Percentiles rank a stretch among this genome's conserved stretches.
phyloP scores from a whole-genome alignment of 139 green algal genomes.

The Chloropicon primus region DNA sequence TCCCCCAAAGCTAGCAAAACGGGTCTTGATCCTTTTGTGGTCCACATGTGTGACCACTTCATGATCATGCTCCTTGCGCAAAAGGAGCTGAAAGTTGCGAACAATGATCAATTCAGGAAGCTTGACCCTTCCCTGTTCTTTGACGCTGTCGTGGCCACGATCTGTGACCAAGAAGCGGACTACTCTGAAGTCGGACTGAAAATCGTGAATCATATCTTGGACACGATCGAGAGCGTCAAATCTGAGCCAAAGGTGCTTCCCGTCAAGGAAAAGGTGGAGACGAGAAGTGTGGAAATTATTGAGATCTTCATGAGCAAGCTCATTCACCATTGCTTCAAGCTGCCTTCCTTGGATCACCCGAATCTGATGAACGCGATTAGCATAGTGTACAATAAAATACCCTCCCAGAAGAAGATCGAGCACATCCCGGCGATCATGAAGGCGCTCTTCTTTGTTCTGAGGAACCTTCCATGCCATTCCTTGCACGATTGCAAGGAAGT shows the following conservation, averaged over 20 bases:
- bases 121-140: slow-evolving; percentile 73
- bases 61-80: not conserved
- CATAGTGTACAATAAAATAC: not conserved
- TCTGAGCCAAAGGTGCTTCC: not conserved
- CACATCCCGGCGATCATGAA: not conserved
- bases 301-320: not conserved
- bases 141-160: slow-evolving; percentile 67
- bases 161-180: slow-evolving; percentile 20
- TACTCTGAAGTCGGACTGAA: slow-evolving; percentile 23
- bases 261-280: not conserved
- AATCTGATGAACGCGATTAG: not conserved
- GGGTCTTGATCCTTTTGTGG: not conserved
- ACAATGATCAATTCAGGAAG: slow-evolving; percentile 29
- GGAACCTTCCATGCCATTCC: not conserved
- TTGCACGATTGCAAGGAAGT: not conserved
- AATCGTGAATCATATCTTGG: not conserved
- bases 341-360: not conserved
- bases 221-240: not conserved
- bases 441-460: not conserved
- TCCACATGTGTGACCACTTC: not conserved
- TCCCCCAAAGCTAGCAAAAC: not conserved
- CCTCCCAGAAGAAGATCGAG: not conserved
- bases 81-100: not conserved
- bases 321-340: not conserved
- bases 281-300: not conserved